Base-by-base conservation (phyloP, 139 green algal species). In the Mychonastes homosphaera region DNA sequence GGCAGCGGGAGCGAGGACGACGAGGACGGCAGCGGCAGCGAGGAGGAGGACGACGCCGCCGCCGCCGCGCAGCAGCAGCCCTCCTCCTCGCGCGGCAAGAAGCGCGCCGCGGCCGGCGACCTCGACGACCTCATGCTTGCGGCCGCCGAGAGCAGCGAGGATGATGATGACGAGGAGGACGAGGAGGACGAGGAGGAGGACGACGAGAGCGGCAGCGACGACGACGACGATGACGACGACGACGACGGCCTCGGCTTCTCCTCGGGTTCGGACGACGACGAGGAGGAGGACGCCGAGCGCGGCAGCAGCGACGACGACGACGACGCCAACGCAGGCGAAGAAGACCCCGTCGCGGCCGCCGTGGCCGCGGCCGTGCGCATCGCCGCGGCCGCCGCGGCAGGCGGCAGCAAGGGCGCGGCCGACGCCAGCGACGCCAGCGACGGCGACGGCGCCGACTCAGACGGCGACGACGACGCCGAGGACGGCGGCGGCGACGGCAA, bases 211-310 rank as follows among this genome's bases (percentile, higher is more conserved):
- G 16, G 34, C 54, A 49, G 35, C 18, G 58, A 56, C 46, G 41
- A 70, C 9, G 56, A 64, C 21, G 63, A 81, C 8, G 70, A 70
- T 4, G 72, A 67, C 28, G 65, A 67, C 1, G 67, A 59, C 39
- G 52, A 40, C 21, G 58, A 65, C 26, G 23, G 27, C 19, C 58
- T 59, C 19, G 34, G 38, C n/a, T 46, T 43, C 47, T 40, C 49
- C 18, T 54, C 36, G 46, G 54, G 34, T 32, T 27, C 44, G 30
- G 58, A 65, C 27, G 51, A 18, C 24, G 48, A 29, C 21, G 47
- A 50, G 44, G 62, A 35, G 7, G 45, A 58, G n/a, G 66, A 59
- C 13, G 57, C 58, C 1, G 63, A 76, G n/a, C n/a, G n/a, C n/a
- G n/a, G n/a, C n/a, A n/a, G n/a, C n/a, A n/a, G n/a, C 1, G 59